A percentile compares a stretch with the other conserved stretches of the same genome.
phyloP scores from a whole-genome alignment of 495 filamentous ascomycete genomes.

The Clohesyomyces aquaticus region DNA sequence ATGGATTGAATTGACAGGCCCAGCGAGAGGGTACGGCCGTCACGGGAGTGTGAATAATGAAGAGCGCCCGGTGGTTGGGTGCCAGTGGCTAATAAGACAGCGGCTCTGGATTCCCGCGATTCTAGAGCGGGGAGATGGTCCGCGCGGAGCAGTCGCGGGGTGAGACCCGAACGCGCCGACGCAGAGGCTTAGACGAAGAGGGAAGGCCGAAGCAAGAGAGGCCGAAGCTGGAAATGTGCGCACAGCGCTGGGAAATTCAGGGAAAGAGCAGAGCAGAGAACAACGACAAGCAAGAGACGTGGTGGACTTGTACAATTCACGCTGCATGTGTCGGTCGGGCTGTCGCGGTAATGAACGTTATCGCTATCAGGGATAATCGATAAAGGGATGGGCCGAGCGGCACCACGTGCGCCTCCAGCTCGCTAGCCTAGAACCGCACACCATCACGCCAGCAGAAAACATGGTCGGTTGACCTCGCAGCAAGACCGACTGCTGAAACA shows the following conservation, averaged over 20 bases:
- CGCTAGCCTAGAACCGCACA: slow-evolving; percentile 10
- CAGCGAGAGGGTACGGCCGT: no score
- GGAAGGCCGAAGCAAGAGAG: slow-evolving; percentile 2
- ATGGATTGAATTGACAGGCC: background rate
- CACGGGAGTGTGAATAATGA: slow-evolving; percentile 7
- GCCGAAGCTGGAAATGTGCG: background rate
- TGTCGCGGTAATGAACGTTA: slow-evolving; percentile 13
- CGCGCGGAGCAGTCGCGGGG: background rate
- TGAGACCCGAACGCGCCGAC: background rate
- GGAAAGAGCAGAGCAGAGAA: background rate
- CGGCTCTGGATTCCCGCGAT: background rate
- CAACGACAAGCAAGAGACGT: background rate
- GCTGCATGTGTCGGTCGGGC: slow-evolving; percentile 9
- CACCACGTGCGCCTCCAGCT: slow-evolving; percentile 28
- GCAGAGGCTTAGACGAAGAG: background rate
- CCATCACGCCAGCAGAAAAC: slow-evolving; percentile 2
- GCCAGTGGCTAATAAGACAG: background rate
- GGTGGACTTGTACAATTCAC: slow-evolving; percentile 10
- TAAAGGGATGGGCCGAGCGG: slow-evolving; percentile 8
- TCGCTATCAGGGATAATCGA: slow-evolving; percentile 22
- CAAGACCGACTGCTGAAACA: slow-evolving; percentile 26
- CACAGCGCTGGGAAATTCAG: background rate
- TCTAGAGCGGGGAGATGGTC: slow-evolving; percentile 9
- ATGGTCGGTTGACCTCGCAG: slow-evolving; percentile 25
- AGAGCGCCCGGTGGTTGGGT: slow-evolving; percentile 13